Percentiles rank a stretch among this genome's conserved stretches.
Evolutionary conservation across 805 yeast species (phyloP).

Genomic region (Millerozyma miso): DNA sequence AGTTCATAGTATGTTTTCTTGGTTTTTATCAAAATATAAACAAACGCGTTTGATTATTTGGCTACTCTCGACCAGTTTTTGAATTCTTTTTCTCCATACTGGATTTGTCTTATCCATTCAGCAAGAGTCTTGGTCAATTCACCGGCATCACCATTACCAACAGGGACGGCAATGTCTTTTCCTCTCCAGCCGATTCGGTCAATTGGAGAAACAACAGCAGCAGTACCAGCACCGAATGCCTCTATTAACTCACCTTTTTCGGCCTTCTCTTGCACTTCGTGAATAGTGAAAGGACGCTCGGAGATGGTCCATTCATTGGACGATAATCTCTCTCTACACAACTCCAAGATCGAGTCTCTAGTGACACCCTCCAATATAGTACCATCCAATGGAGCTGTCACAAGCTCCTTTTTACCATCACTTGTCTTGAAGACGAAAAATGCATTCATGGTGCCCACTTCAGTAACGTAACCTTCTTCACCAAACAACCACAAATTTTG

Average conservation of each 20-base stretch:
- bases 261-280: slow-evolving; percentile 76
- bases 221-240: slow-evolving; percentile 97
- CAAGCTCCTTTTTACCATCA: slow-evolving; percentile 87
- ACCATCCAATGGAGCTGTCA: slow-evolving; percentile 95
- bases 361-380: slow-evolving; percentile 96
- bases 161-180: slow-evolving; percentile 69
- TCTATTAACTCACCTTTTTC: slow-evolving; percentile 80
- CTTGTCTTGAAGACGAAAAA: slow-evolving; percentile 79
- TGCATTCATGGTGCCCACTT: slow-evolving; percentile 97
- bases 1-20: neutral
- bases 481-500: slow-evolving; percentile 97
- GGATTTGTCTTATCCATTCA: slow-evolving; percentile 83
- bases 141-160: slow-evolving; percentile 79
- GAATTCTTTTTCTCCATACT: slow-evolving; percentile 79
- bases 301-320: slow-evolving; percentile 73
- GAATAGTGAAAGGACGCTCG: slow-evolving; percentile 81
- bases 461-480: slow-evolving; percentile 79
- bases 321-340: slow-evolving; percentile 73
- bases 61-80: slow-evolving; percentile 48
- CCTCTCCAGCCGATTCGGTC: slow-evolving; percentile 81
- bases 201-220: slow-evolving; percentile 94
- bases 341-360: slow-evolving; percentile 77
- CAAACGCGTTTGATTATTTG: slow-evolving; percentile 9
- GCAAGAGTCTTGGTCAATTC: slow-evolving; percentile 73
- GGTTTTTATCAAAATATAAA: neutral